Base-by-base conservation (phyloP, 805 yeast species). In the Suhomyces sp. region DNA sequence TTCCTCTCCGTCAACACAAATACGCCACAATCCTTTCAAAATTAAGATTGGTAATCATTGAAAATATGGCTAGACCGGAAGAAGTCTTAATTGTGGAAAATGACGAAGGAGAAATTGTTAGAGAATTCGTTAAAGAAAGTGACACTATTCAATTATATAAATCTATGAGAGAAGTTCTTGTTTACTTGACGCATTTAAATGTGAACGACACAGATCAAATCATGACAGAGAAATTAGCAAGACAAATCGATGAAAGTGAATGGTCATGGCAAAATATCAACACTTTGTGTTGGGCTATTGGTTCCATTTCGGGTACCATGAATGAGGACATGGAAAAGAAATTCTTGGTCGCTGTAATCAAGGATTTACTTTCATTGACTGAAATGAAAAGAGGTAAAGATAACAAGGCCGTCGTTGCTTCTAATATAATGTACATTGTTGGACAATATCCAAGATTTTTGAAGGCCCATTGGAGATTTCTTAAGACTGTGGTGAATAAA, bases 211-310 rank as follows among this genome's bases (percentile, higher is more conserved):
- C 97, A 7, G 96, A 93, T 56, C 78, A 78, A 44, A 91, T 93
- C 53, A 88, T 93, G 97, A 83, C 82, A 38, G 87, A 83, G 40
- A 93, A 93, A 64, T 74, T 93, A 48, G 86, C 93, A 11, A 78
- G 84, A 53, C 98, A 93, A 68, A 81, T 91, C 35, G 98, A 93
- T 62, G 98, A 95, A 28, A 74, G 86, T 37, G 98, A 93, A 67
- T 93, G 99, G 99, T 90, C 97, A 19, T 93, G 98, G 98, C 95
- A 88, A 59, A 91, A 91, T 57, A 83, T 93, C 53, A 93, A 93
- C 62, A 93, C 98, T 3, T 68, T 93, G 47, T 93, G 98, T 70
- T 93, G 99, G 99, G 99, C 99, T 8, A 93, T 93, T 60, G 99
- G 99, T 44, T 91, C 98, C 11, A 93, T 93, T 40, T 88, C 97